Conservation (phyloP, 768 basidiomycete genomes). For the Calvatia gigantea region DNA sequence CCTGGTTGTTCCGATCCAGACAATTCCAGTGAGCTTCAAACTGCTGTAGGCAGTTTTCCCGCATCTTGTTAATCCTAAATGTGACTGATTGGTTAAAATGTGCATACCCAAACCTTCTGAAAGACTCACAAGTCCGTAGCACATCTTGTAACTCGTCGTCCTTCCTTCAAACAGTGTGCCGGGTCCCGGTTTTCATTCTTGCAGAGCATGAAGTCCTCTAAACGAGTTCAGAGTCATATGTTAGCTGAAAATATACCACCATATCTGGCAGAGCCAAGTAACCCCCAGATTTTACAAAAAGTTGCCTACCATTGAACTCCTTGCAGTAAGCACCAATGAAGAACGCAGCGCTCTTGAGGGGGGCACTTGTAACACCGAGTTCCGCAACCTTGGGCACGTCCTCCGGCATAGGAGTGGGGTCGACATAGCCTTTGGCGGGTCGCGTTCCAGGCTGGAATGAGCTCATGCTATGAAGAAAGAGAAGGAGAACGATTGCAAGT, state of each 20-base stretch:
- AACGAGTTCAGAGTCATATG: not conserved
- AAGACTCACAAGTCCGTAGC: slow-evolving; percentile 83
- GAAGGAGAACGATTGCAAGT: not conserved
- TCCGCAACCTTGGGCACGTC: slow-evolving; percentile 78
- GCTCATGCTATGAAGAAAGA: slow-evolving; percentile 35
- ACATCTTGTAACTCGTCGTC: slow-evolving; percentile 92
- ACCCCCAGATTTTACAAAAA: not conserved
- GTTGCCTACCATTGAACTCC: slow-evolving; percentile 84
- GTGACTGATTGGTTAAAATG: not conserved
- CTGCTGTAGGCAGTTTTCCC: slow-evolving; percentile 83
- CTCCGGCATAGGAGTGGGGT: slow-evolving; percentile 63
- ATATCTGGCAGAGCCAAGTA: not conserved
- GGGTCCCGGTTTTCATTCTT: slow-evolving; percentile 90
- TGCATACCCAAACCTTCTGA: not conserved
- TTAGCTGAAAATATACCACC: not conserved
- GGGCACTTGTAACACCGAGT: slow-evolving; percentile 86
- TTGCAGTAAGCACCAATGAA: slow-evolving; percentile 96
- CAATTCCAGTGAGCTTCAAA: slow-evolving; percentile 95
- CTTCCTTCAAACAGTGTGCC: slow-evolving; percentile 92
- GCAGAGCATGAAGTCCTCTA: slow-evolving; percentile 79
- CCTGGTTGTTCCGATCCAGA: slow-evolving; percentile 93
- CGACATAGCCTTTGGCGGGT: slow-evolving; percentile 49
- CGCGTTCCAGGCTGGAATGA: slow-evolving; percentile 46
- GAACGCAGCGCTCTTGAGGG: slow-evolving; percentile 94
- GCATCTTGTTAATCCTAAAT: slow-evolving; percentile 84